A percentile compares a stretch with the other conserved stretches of the same genome.
Evolutionary conservation across 495 filamentous ascomycete species (phyloP).

Genomic region (Tuber borchii): DNA sequence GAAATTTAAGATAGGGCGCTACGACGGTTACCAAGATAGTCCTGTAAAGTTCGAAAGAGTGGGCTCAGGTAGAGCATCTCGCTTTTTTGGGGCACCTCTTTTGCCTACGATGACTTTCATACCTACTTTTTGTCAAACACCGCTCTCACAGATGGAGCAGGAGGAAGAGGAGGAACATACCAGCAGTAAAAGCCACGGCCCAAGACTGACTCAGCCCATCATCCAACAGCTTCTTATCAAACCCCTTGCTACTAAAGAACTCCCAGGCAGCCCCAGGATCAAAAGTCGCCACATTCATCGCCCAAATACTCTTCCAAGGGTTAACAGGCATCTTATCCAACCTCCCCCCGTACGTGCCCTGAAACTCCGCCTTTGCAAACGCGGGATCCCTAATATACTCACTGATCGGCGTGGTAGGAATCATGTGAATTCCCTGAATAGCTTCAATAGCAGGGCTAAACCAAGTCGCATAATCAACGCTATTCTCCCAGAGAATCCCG

Average conservation of each 20-base stretch:
- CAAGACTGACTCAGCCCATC: constrained; percentile 79
- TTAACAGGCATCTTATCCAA: constrained; percentile 46
- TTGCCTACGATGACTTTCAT: not conserved
- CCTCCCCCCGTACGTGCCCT: constrained; percentile 52
- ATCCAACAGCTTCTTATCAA: constrained; percentile 67
- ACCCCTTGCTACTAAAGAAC: constrained; percentile 62
- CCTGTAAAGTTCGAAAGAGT: not conserved
- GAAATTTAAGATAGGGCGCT: not conserved
- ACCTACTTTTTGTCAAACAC: not conserved
- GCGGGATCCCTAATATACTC: constrained; percentile 55
- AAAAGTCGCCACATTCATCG: constrained; percentile 69
- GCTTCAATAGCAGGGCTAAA: constrained; percentile 77
- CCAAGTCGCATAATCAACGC: constrained; percentile 88
- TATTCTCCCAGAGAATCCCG: constrained; percentile 94
- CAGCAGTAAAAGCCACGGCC: constrained; percentile 77
- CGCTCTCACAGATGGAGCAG: no score
- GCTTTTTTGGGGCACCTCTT: not conserved
- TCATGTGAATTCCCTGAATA: constrained; percentile 91
- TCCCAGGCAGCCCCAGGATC: constrained; percentile 62
- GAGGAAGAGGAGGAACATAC: not conserved
- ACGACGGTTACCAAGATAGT: not conserved
- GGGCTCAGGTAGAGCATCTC: not conserved
- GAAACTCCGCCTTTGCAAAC: constrained; percentile 81
- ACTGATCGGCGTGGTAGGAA: constrained; percentile 69
- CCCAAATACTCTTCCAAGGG: constrained; percentile 79